Base-by-base conservation (phyloP, 768 basidiomycete genomes). In the Mycena chlorophos region DNA sequence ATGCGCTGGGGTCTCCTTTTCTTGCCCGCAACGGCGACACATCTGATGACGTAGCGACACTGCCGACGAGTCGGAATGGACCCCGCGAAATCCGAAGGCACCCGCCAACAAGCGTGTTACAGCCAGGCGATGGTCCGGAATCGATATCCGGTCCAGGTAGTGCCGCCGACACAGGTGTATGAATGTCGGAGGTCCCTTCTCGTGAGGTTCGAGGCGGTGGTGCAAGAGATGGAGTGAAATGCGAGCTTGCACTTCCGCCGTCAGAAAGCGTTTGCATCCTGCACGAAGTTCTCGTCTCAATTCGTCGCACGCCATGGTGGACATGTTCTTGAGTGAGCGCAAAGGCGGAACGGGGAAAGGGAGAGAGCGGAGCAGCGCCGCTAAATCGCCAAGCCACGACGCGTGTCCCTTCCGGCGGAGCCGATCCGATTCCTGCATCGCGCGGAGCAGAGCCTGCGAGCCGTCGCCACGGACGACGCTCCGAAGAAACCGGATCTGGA, bases 401-500 rank as follows among this genome's bases (percentile, higher is more conserved):
- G 25, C 8, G 8, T 45, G 8, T 8, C 19, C n/a, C 8, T 8
- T 8, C 8, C 19, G 19, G 19, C 42, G 25, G 19, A 25, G 19
- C 10, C 8, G 25, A 19, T 45, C 19, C 8, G 42, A 8, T 17
- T 34, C 31, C 10, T 45, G 10, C 19, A 45, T 8, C n/a, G 25
- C n/a, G 8, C 13, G 8, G 42, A 8, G 25, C 42, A 13, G 8
- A 10, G 19, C n/a, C n/a, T n/a, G n/a, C n/a, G 20, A 34, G 6
- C 5, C 22, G 30, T 22, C 6, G 6, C 20, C 13, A 6, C 6
- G 16, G 13, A 61, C 22, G 17, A 65, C 26, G 31, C 65, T 65
- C 2, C 14, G 19, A 5, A 65, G 52, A 40, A 62, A 67, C 6
- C 53, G 49, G 1, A 69, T 48, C 10, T 65, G 61, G 1, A 67